phyloP scores from a whole-genome alignment of 2,329 filamentous ascomycete genomes.

The Aspergillus sp. region DNA sequence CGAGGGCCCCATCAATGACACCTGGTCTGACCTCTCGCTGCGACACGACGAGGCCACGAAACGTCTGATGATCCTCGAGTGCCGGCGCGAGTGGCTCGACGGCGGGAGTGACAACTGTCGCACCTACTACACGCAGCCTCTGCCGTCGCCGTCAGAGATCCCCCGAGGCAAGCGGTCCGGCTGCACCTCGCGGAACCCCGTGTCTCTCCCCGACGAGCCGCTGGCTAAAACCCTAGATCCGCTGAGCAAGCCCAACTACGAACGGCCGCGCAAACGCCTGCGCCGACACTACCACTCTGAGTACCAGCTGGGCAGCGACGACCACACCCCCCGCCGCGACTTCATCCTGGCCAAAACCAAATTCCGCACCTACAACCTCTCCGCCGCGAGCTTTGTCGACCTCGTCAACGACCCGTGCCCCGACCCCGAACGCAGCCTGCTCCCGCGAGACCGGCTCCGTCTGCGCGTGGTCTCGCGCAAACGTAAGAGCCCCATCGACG shows the following conservation, averaged over 20 bases:
- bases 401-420: slow-evolving; percentile 40
- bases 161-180: slow-evolving; percentile 12
- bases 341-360: slow-evolving; percentile 46
- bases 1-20: slow-evolving; percentile 71
- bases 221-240: slow-evolving; percentile 26
- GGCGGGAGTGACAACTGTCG: slow-evolving; percentile 58
- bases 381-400: slow-evolving; percentile 41
- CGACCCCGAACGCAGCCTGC: slow-evolving; percentile 21
- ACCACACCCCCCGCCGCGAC: slow-evolving; percentile 28
- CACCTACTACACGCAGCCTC: slow-evolving; percentile 60
- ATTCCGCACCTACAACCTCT: slow-evolving; percentile 41
- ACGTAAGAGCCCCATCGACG: slow-evolving; percentile 38
- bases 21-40: slow-evolving; percentile 67
- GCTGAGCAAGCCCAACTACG: slow-evolving; percentile 30
- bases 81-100: slow-evolving; percentile 64
- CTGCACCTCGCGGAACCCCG: slow-evolving; percentile 8
- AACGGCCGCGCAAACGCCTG: slow-evolving; percentile 36
- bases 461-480: slow-evolving; percentile 43
- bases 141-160: slow-evolving; percentile 30
- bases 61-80: slow-evolving; percentile 62
- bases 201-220: slow-evolving; percentile 26
- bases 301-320: slow-evolving; percentile 26
- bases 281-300: slow-evolving; percentile 40
- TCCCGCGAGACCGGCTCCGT: slow-evolving; percentile 38
- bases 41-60: slow-evolving; percentile 59